Evolutionary conservation across 2,329 filamentous ascomycete genomes (phyloP).

Genomic region (Botrytis squamosa): DNA sequence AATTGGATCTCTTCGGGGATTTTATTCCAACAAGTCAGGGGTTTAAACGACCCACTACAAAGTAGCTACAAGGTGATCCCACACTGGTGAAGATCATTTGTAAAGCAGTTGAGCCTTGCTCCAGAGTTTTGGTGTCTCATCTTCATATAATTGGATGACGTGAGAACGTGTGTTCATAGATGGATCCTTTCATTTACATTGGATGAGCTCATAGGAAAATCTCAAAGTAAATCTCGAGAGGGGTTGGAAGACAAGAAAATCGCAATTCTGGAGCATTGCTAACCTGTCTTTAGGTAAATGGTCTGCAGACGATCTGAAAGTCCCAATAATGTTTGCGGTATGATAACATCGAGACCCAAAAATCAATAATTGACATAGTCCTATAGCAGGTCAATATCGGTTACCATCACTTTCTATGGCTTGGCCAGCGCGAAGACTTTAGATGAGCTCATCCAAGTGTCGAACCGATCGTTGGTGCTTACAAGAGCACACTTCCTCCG

Average conservation of each 20-base stretch:
- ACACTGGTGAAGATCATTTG: background rate
- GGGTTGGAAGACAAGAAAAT: background rate
- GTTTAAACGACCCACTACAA: background rate
- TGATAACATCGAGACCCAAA: background rate
- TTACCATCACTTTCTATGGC: background rate
- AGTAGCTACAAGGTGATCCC: slow-evolving; percentile 7
- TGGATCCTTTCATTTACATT: background rate
- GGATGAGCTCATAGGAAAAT: background rate
- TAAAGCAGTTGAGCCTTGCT: slow-evolving; percentile 12
- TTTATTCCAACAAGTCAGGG: slow-evolving; percentile 8
- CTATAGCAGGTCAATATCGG: background rate
- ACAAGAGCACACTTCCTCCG: background rate
- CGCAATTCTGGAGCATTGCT: background rate
- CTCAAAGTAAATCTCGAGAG: background rate
- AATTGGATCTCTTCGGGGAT: slow-evolving; percentile 8
- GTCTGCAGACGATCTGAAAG: background rate
- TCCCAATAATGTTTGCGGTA: background rate
- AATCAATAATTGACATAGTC: background rate
- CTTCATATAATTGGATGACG: background rate
- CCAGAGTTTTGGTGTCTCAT: background rate
- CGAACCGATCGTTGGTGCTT: background rate
- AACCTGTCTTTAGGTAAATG: background rate
- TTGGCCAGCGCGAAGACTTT: background rate
- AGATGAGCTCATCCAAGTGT: background rate
- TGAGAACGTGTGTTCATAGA: background rate